phyloP scores from a whole-genome alignment of 805 yeast genomes.

The Sugiyamaella valdiviana region DNA sequence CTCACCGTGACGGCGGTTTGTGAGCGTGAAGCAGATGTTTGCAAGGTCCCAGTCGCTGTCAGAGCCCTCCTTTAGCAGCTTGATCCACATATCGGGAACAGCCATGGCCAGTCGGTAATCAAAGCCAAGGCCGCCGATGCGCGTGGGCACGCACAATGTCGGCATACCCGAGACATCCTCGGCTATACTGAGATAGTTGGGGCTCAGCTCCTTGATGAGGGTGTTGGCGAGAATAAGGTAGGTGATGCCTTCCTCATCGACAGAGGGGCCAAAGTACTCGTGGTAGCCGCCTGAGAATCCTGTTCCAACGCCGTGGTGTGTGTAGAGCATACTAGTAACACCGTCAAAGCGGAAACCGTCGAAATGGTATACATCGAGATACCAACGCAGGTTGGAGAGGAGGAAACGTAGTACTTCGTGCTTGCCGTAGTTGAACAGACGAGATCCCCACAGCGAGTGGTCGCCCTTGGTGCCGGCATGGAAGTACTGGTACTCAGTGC shows the following conservation, averaged over 20 bases:
- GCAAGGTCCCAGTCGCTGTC: conserved; percentile 94
- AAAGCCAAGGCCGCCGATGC: conserved; percentile 84
- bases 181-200: conserved; percentile 70
- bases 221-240: conserved; percentile 90
- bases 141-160: conserved; percentile 72
- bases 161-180: conserved; percentile 99
- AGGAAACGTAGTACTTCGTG: conserved; percentile 87
- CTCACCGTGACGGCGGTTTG: conserved; percentile 84
- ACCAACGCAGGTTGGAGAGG: conserved; percentile 76
- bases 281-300: conserved; percentile 87
- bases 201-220: conserved; percentile 50
- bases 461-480: conserved; percentile 86
- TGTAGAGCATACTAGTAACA: conserved; percentile 86
- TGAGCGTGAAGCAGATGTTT: conserved; percentile 67
- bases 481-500: conserved; percentile 91
- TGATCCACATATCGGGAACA: conserved; percentile 98
- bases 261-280: conserved; percentile 77
- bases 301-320: conserved; percentile 87
- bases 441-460: conserved; percentile 95
- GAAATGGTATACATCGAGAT: conserved; percentile 72
- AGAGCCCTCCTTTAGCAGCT: conserved; percentile 68
- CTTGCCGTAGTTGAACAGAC: conserved; percentile 84
- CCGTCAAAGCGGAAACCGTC: conserved; percentile 98
- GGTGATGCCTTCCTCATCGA: conserved; percentile 80
- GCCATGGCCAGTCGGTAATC: conserved; percentile 96